Evolutionary conservation across 768 basidiomycete species (phyloP), one percentile per base, ranked within the genome.

Genomic region (Sistotremastrum niveocremeum): DNA sequence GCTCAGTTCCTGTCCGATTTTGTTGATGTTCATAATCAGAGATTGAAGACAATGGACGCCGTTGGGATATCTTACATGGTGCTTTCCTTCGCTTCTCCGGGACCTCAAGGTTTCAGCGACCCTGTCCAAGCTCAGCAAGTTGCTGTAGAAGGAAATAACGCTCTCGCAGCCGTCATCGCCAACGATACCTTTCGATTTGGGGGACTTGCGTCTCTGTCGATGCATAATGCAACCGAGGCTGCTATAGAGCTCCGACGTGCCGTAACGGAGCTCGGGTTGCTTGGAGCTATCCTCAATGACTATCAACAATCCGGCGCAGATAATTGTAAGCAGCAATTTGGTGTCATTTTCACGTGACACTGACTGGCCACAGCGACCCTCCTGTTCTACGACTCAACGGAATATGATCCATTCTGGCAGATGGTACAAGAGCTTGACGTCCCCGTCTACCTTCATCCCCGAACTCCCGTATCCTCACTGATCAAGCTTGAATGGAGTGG

Each of bases 161-260:
- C 10, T 1, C 37, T 49, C n/a, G 48, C 48, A 4, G 45, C 37
- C 7, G 34, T 39, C 6, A 49, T 49, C 29, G 37, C 48, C 37
- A 49, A 49, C 34, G 46, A 49, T 37, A 49, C 48, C n/a, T 12
- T 47, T 10, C 46, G 48, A 8, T 49, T 49, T 47, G 48, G 48
- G 20, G 48, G 34, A 5, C 46, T 49, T 29, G 48, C 48, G 6
- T 20, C 48, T 11, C 32, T 49, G 10, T 46, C 48, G 7, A 49
- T 49, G 48, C 48, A 49, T 30, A 46, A 49, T 46, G 44, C 48
- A 29, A 6, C 48, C 3, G 30, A 31, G 33, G 48, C 48, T 32
- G 48, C 48, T 5, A 34, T 39, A 48, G 48, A 49, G 28, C 45
- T 49, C 28, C 45, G 34, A 34, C 48, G 48, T 10, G 33, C 48